phyloP scores from a whole-genome alignment of 495 filamentous ascomycete species.

The Halenospora varia region DNA sequence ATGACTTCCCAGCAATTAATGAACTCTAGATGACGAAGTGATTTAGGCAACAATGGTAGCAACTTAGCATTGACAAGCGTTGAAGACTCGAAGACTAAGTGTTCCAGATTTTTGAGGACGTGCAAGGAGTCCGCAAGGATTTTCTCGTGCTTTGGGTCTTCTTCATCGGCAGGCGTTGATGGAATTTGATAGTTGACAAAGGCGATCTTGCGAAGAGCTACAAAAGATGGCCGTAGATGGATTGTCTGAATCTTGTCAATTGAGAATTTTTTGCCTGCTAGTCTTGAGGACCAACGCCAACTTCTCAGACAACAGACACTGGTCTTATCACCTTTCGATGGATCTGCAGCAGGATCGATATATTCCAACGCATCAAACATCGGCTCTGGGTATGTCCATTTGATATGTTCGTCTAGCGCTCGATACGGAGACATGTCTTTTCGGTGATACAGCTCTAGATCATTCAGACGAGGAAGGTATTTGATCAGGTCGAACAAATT shows the following conservation, averaged over 20 bases:
- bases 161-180: constrained; percentile 29
- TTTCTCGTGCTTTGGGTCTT: constrained; percentile 28
- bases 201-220: constrained; percentile 50
- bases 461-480: constrained; percentile 42
- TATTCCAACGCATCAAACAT: constrained; percentile 55
- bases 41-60: constrained; percentile 57
- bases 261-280: constrained; percentile 45
- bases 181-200: constrained; percentile 62
- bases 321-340: constrained; percentile 21
- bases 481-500: constrained; percentile 38
- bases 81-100: constrained; percentile 64
- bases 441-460: constrained; percentile 51
- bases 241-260: constrained; percentile 45
- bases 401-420: constrained; percentile 39
- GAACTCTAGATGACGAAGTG: constrained; percentile 60
- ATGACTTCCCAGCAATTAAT: constrained; percentile 70
- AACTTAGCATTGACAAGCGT: constrained; percentile 57
- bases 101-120: constrained; percentile 54
- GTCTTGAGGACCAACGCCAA: constrained; percentile 78
- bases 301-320: constrained; percentile 43
- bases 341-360: constrained; percentile 17
- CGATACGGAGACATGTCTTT: constrained; percentile 53
- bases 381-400: constrained; percentile 58
- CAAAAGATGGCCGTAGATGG: constrained; percentile 59
- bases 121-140: constrained; percentile 53